Base-by-base conservation (phyloP, 2,329 filamentous ascomycete genomes). In the Aspergillus pseudoterreus region DNA sequence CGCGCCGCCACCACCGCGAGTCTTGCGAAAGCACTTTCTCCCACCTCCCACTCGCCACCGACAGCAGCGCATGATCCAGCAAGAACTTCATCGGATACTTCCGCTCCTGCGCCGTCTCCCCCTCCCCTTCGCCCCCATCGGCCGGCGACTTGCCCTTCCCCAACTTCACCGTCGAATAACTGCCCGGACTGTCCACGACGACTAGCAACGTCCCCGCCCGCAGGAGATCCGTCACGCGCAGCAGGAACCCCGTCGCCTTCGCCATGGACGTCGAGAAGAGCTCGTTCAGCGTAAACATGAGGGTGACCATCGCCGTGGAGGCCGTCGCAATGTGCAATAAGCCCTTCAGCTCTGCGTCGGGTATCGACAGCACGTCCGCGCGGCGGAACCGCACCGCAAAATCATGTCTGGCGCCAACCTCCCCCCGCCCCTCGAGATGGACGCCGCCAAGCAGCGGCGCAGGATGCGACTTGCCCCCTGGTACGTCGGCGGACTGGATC, bases 251-350 rank as follows among this genome's bases (percentile, higher is more conserved):
- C 0, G 92, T 95, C 0, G 92, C 90, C 59, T 84, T 83, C 2
- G 84, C 78, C 21, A 91, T 82, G 1, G 86, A 90, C 0, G 82
- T 78, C 0, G 88, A 87, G 75, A 96, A 97, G 0, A 99, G 83
- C 72, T 99, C 94, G 69, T 97, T 97, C 43, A 97, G 81, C 0
- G 92, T 96, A 77, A 97, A 99, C 72, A 97, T 83, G 11, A 97
- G 74, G 0, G 92, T 96, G 12, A 95, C 76, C 3, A 79, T 59
- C 9, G 80, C 65, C 6, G 53, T 15, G 32, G 47, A 50, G 2
- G 45, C 4, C 8, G 1, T 39, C 8, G 46, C 24, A 35, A 52
- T 55, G 39, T 57, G 51, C 6, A 74, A 41, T 11, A 75, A 38
- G 32, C 55, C 75, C 33, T 73, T 59, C 1, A 82, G 57, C 2